Conservation (phyloP, 2,329 filamentous ascomycete genomes). For the Cryphonectria nitschkei region DNA sequence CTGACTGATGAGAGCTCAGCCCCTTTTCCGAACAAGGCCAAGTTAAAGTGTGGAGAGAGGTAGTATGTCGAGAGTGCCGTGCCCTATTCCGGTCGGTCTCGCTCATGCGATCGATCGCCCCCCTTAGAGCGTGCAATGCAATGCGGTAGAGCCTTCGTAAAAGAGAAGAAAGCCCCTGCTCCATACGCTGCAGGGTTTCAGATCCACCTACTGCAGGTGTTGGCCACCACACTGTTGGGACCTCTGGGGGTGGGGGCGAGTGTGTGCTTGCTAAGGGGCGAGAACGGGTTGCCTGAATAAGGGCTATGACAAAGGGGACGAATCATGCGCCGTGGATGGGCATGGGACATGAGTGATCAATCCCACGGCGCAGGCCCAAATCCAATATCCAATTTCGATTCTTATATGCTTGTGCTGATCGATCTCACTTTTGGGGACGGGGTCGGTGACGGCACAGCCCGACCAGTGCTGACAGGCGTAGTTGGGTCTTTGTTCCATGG, state of each 20-base stretch:
- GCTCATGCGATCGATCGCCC: neutral
- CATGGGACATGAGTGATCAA: conserved; percentile 1
- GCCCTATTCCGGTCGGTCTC: neutral
- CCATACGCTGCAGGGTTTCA: conserved; percentile 1
- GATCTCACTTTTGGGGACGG: neutral
- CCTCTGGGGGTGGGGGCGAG: neutral
- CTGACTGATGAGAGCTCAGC: neutral
- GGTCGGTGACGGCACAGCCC: conserved; percentile 2
- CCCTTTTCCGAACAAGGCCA: conserved; percentile 8
- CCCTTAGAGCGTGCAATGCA: neutral
- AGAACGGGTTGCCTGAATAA: neutral
- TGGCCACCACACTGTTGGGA: neutral
- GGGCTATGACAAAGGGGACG: neutral
- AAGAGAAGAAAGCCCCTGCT: neutral
- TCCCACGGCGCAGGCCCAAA: neutral
- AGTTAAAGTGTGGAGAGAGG: conserved; percentile 1
- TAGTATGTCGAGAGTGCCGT: neutral
- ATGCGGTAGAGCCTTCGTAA: conserved; percentile 6
- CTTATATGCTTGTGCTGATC: conserved; percentile 12
- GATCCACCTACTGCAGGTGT: conserved; percentile 7
- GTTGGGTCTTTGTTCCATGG: neutral
- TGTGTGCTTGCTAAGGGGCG: neutral
- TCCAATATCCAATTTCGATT: neutral
- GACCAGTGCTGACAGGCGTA: neutral
- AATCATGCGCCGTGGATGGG: conserved; percentile 1